Percentiles rank a stretch among this genome's conserved stretches.
Conservation (phyloP, 2,329 filamentous ascomycete species). For the Pestalotiopsis fici region DNA sequence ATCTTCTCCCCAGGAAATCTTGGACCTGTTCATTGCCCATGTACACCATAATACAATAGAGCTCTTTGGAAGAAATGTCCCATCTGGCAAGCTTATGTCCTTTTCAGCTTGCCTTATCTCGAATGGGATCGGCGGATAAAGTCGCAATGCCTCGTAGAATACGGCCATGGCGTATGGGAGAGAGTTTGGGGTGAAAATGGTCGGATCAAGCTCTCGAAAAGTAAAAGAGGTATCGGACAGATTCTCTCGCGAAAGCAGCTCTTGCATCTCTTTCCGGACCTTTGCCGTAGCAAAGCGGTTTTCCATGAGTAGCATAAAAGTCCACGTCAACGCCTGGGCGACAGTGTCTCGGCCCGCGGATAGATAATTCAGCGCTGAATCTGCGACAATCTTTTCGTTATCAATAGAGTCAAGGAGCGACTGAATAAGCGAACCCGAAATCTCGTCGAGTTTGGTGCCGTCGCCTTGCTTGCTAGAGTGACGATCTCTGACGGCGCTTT, state of each 20-base stretch:
- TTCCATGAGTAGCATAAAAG: slow-evolving; percentile 60
- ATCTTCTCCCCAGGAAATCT: slow-evolving; percentile 56
- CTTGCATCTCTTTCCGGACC: slow-evolving; percentile 44
- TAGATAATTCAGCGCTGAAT: slow-evolving; percentile 67
- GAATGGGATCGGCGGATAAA: slow-evolving; percentile 66
- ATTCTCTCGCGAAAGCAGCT: slow-evolving; percentile 17
- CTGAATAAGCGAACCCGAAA: slow-evolving; percentile 60
- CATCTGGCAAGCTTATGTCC: slow-evolving; percentile 58
- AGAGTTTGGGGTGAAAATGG: slow-evolving; percentile 39
- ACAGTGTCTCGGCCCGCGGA: slow-evolving; percentile 67
- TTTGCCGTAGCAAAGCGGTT: slow-evolving; percentile 41
- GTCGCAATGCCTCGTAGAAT: slow-evolving; percentile 62
- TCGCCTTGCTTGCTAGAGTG: slow-evolving; percentile 6
- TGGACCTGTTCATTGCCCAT: slow-evolving; percentile 65
- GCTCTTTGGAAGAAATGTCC: slow-evolving; percentile 54
- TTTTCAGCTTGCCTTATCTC: slow-evolving; percentile 63
- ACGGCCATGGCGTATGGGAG: slow-evolving; percentile 61
- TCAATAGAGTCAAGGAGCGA: slow-evolving; percentile 59
- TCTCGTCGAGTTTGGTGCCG: slow-evolving; percentile 34
- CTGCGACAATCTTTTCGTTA: slow-evolving; percentile 58
- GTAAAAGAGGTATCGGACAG: background rate
- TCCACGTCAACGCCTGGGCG: slow-evolving; percentile 66
- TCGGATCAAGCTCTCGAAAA: slow-evolving; percentile 21
- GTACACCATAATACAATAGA: slow-evolving; percentile 64
- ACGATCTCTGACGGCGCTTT: slow-evolving; percentile 49